Conservation (phyloP, 129 eudicot genomes). For the Smallanthus sonchifolius region DNA sequence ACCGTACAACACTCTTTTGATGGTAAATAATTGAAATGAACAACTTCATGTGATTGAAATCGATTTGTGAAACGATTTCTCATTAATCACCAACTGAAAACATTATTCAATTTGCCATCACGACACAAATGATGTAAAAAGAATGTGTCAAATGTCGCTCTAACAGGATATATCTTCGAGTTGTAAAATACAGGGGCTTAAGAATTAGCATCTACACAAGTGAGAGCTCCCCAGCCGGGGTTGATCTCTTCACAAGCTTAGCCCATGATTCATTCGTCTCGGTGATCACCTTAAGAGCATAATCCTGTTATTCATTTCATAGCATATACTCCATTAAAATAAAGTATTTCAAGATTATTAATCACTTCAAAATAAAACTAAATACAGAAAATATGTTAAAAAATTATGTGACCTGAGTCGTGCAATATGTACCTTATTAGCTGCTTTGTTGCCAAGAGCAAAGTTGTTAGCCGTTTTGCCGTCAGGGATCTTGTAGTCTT, state of each 20-base stretch:
- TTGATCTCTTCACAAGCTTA: constrained; percentile 86
- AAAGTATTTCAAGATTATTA: background rate
- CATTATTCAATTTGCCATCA: constrained; percentile 11
- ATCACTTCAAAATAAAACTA: background rate
- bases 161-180: background rate
- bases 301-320: constrained; percentile 51
- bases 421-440: constrained; percentile 59
- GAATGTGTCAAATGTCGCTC: constrained; percentile 18
- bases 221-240: constrained; percentile 94
- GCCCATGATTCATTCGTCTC: constrained; percentile 98
- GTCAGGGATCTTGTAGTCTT: constrained; percentile 99
- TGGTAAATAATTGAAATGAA: background rate
- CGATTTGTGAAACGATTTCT: constrained; percentile 4
- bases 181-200: constrained; percentile 7
- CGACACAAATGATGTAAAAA: constrained; percentile 16
- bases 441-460: constrained; percentile 97
- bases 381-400: background rate
- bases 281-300: constrained; percentile 76
- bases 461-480: constrained; percentile 98
- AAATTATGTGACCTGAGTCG: background rate
- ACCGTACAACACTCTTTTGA: background rate
- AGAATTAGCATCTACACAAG: constrained; percentile 46
- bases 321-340: background rate
- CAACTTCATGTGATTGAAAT: background rate
- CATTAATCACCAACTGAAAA: background rate